phyloP scores from a whole-genome alignment of 805 yeast genomes.

The Dipodascus albidus region DNA sequence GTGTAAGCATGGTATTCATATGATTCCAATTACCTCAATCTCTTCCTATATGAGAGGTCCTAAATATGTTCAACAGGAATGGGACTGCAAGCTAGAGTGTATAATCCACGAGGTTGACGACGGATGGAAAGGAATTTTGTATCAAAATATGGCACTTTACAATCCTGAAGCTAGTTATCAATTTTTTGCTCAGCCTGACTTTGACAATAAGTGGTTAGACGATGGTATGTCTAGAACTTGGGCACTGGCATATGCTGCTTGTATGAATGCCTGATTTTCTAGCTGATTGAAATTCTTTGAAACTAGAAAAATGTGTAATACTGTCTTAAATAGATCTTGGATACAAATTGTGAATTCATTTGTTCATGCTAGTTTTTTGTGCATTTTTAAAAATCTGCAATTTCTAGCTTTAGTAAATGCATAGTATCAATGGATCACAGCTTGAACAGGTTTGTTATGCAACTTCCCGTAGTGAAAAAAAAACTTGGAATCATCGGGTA shows the following conservation, averaged over 20 bases:
- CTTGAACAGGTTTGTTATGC: background rate
- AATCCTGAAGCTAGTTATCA: slow-evolving; percentile 51
- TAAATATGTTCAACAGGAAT: slow-evolving; percentile 41
- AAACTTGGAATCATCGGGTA: background rate
- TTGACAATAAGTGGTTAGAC: slow-evolving; percentile 47
- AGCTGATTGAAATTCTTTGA: too few relatives aligned
- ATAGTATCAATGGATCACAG: too few relatives aligned
- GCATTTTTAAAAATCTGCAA: too few relatives aligned
- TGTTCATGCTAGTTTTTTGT: too few relatives aligned
- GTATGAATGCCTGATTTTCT: background rate
- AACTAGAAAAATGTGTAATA: too few relatives aligned
- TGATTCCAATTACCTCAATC: slow-evolving; percentile 60
- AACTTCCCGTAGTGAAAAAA: background rate
- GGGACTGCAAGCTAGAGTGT: slow-evolving; percentile 38
- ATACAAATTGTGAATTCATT: too few relatives aligned
- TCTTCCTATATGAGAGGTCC: slow-evolving; percentile 46
- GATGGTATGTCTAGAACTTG: slow-evolving; percentile 76
- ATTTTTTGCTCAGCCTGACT: slow-evolving; percentile 44
- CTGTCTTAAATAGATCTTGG: too few relatives aligned
- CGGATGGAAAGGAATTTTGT: slow-evolving; percentile 60
- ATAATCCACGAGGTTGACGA: slow-evolving; percentile 33
- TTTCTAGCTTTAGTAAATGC: too few relatives aligned
- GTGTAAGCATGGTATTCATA: slow-evolving; percentile 69
- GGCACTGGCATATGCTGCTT: slow-evolving; percentile 54
- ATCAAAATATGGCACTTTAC: slow-evolving; percentile 56